Evolutionary conservation across 805 yeast genomes (phyloP).

Genomic region (Pichia kluyveri): DNA sequence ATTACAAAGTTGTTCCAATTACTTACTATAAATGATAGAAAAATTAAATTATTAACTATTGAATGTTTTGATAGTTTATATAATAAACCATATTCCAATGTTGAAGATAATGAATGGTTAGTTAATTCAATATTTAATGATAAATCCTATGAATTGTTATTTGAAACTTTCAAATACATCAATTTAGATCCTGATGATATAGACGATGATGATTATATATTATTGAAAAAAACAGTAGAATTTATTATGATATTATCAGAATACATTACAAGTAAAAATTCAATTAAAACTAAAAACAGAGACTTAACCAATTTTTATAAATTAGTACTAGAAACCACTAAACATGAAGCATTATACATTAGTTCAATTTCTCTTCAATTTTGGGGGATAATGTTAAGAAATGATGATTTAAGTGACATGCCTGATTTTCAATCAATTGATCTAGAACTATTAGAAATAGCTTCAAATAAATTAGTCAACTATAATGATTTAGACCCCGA

Average conservation of each 20-base stretch:
- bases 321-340: conserved; percentile 71
- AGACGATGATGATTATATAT: conserved; percentile 64
- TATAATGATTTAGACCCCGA: conserved; percentile 63
- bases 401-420: conserved; percentile 60
- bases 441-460: conserved; percentile 61
- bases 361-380: conserved; percentile 86
- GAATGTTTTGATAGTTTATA: conserved; percentile 87
- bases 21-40: conserved; percentile 46
- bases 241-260: conserved; percentile 85
- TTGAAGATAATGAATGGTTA: conserved; percentile 64
- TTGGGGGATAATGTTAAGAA: conserved; percentile 86
- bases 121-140: conserved; percentile 70
- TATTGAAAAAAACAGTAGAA: conserved; percentile 84
- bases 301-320: conserved; percentile 63
- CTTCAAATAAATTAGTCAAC: conserved; percentile 71
- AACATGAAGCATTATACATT: conserved; percentile 78
- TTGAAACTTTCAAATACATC: conserved; percentile 52
- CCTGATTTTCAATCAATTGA: conserved; percentile 46
- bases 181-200: conserved; percentile 60
- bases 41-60: conserved; percentile 71
- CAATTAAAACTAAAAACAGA: conserved; percentile 34
- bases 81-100: conserved; percentile 63
- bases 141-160: conserved; percentile 64
- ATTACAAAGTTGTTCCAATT: conserved; percentile 54
- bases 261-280: conserved; percentile 36